Conservation (phyloP, 2,329 filamentous ascomycete genomes). For the Ophiostoma novo-ulmi region DNA sequence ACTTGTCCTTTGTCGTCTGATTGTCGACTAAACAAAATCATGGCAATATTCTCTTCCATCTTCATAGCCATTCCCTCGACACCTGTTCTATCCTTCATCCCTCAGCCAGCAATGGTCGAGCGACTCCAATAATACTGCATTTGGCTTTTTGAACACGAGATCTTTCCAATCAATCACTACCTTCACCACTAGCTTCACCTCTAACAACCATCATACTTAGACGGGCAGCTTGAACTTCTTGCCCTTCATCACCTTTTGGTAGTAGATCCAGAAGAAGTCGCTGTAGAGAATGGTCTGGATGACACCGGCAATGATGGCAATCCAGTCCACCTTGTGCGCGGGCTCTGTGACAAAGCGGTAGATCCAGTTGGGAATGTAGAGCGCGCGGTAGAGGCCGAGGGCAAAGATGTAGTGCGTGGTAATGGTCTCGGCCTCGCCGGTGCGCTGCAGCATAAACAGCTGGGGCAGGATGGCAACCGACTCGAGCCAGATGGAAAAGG, state of each 20-base stretch:
- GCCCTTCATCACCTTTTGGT: slow-evolving; percentile 87
- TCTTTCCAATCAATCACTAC: no score
- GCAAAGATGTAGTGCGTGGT: slow-evolving; percentile 97
- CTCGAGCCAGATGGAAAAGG: slow-evolving; percentile 98
- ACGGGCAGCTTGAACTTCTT: slow-evolving; percentile 85
- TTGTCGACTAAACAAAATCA: neutral
- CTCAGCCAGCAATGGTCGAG: neutral
- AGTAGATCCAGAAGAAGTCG: slow-evolving; percentile 99
- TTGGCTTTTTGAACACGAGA: no score
- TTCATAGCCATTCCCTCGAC: neutral
- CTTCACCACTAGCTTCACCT: neutral
- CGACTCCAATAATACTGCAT: no score
- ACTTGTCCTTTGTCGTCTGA: neutral
- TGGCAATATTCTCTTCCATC: neutral
- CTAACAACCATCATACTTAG: slow-evolving; percentile 41
- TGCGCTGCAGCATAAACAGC: slow-evolving; percentile 96
- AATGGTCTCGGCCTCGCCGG: slow-evolving; percentile 98
- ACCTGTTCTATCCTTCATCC: neutral
- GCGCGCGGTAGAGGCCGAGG: slow-evolving; percentile 79
- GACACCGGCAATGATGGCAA: slow-evolving; percentile 81
- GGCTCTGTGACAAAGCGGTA: slow-evolving; percentile 77
- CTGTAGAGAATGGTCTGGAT: slow-evolving; percentile 94
- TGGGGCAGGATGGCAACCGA: slow-evolving; percentile 94
- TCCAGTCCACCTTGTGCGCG: slow-evolving; percentile 70
- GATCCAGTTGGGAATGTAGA: slow-evolving; percentile 99